Percentiles rank a stretch among this genome's conserved stretches.
Evolutionary conservation across 805 yeast genomes (phyloP).

Genomic region (Pichia cephalocereana): DNA sequence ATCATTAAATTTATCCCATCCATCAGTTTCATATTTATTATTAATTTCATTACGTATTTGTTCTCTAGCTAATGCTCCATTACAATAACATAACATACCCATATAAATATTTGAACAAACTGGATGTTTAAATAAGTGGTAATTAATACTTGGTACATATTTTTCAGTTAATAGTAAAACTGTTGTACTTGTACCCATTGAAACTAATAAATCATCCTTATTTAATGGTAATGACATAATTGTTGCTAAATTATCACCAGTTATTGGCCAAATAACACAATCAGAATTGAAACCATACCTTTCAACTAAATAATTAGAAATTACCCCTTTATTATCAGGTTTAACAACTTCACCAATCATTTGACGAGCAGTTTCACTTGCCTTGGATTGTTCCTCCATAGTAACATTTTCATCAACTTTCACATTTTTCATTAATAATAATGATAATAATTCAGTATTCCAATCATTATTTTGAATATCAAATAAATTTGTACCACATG

Average conservation of each 20-base stretch:
- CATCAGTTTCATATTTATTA: constrained; percentile 27
- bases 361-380: constrained; percentile 31
- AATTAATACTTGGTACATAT: constrained; percentile 69
- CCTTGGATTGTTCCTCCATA: constrained; percentile 19
- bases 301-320: constrained; percentile 50
- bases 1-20: constrained; percentile 56
- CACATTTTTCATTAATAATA: constrained; percentile 44
- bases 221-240: constrained; percentile 71
- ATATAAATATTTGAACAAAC: constrained; percentile 66
- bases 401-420: constrained; percentile 29
- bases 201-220: constrained; percentile 67
- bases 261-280: constrained; percentile 65
- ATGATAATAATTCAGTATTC: constrained; percentile 45
- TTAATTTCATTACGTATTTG: constrained; percentile 57
- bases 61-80: constrained; percentile 84
- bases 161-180: constrained; percentile 71
- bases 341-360: constrained; percentile 51
- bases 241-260: constrained; percentile 90
- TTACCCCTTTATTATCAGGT: constrained; percentile 37
- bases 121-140: constrained; percentile 83
- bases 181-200: constrained; percentile 90
- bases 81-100: constrained; percentile 95
- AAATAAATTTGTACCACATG: constrained; percentile 88
- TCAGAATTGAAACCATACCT: constrained; percentile 53
- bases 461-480: constrained; percentile 52